phyloP scores from a whole-genome alignment of 192 early-diverging fungal species.

The Entophlyctis luteolus region DNA sequence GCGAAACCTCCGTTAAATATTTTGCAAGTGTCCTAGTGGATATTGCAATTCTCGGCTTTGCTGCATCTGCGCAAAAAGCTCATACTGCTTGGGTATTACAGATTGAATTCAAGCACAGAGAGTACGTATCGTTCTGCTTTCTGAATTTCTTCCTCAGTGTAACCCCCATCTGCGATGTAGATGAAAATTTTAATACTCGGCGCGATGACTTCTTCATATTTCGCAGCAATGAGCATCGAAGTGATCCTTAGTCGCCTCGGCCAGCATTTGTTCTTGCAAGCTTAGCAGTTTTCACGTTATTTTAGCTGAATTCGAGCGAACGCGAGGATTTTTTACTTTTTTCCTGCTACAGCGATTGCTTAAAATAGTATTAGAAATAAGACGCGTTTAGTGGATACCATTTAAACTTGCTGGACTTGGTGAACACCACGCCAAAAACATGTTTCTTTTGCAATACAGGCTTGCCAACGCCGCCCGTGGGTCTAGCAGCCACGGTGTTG shows the following conservation, averaged over 20 bases:
- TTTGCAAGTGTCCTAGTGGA: slow-evolving; percentile 87
- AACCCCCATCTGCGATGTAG: slow-evolving; percentile 75
- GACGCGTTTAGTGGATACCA: neutral
- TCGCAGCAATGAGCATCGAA: slow-evolving; percentile 82
- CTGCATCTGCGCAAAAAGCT: slow-evolving; percentile 85
- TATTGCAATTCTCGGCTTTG: slow-evolving; percentile 86
- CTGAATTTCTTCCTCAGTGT: slow-evolving; percentile 77
- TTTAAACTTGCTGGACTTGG: slow-evolving; percentile 8
- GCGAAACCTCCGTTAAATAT: slow-evolving; percentile 91
- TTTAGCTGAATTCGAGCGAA: slow-evolving; percentile 14
- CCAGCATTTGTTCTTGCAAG: slow-evolving; percentile 1
- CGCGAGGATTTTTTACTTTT: slow-evolving; percentile 3
- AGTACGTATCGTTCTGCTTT: slow-evolving; percentile 90
- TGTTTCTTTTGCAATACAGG: neutral
- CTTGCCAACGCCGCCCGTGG: no score
- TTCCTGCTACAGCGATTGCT: slow-evolving; percentile 24
- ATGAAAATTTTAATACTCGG: slow-evolving; percentile 82
- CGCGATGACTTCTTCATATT: slow-evolving; percentile 89
- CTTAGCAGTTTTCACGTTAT: slow-evolving; percentile 15
- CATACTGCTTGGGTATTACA: slow-evolving; percentile 88
- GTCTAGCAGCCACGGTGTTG: no score
- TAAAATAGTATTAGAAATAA: neutral
- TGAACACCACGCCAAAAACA: slow-evolving; percentile 1
- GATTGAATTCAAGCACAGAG: slow-evolving; percentile 76
- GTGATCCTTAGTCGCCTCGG: no score